Evolutionary conservation across 2,329 filamentous ascomycete genomes (phyloP), one percentile per base, ranked within the genome.

Genomic region (Arthrinium phaeospermum): DNA sequence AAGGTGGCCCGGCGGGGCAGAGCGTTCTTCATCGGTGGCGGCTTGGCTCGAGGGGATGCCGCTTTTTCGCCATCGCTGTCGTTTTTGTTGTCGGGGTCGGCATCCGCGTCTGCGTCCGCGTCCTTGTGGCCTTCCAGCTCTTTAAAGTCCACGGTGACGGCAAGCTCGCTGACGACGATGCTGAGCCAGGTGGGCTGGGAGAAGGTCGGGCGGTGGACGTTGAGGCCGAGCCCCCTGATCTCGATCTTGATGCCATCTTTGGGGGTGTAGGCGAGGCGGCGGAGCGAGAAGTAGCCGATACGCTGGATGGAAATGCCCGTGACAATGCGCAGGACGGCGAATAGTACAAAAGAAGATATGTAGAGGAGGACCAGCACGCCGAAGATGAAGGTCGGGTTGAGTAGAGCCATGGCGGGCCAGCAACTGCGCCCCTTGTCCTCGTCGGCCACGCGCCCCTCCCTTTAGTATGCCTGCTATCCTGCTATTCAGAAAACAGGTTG

Each of bases 171-270:
- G 73, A 99, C 84, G 12, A 96, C 93, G 69, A 99, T 87, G 81
- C 95, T 98, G 77, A 98, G 86, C 95, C 96, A 98, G 74, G 97
- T 98, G 64, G 96, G 96, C 81, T 98, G 95, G 67, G 96, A 94
- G 83, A 99, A 98, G 7, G 96, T 98, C 16, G 96, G 96, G 5
- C 95, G 91, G 83, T 99, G 96, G 75, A 98, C 83, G 72, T 94
- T 93, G 77, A 99, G 87, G 64, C 96, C 95, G 70, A 99, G 87
- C 69, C 95, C 94, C 69, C 96, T 91, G 72, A 99, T 91, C 82
- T 98, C 94, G 82, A 99, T 91, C 78, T 93, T 93, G 79, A 98
- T 86, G 77, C 96, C 96, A 89, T 98, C 94, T 82, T 89, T 92
- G 41, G 94, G 94, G 19, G 94, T 94, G 82, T 97, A 98, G 72